Base-by-base conservation (phyloP, 2,329 filamentous ascomycete genomes). In the Cercospora nicotianae region DNA sequence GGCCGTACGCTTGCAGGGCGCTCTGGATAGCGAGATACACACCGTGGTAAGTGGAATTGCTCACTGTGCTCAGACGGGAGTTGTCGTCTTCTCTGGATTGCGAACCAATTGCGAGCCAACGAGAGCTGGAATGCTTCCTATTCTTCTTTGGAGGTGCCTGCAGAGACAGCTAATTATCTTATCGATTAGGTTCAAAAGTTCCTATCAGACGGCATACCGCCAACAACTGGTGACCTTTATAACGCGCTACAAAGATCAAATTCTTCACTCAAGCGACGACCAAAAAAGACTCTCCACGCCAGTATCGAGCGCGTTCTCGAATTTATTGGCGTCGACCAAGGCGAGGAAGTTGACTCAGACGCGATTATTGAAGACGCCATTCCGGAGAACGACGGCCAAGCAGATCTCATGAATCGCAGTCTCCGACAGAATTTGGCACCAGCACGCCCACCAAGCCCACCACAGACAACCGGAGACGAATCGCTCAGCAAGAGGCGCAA, bases 211-310 rank as follows among this genome's bases (percentile, higher is more conserved):
- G 77, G 77, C 9, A 64, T 75, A 3, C 12, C 70, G 6, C 62
- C 74, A 0, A 71, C 75, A 45, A 65, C 74, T 6, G 64, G 71
- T 9, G 65, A 63, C 2, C 86, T 96, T 1, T 97, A 95, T 77
- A 90, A 93, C 45, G 87, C 87, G 67, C 93, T 98, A 69, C 92
- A 93, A 73, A 82, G 84, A 61, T 97, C 93, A 13, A 97, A 97
- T 78, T 96, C 93, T 0, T 93, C 91, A 63, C 81, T 98, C 23
- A 92, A 91, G 70, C 85, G 95, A 23, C 89, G 91, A 72, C 93
- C 92, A 45, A 96, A 95, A 79, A 90, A 89, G 69, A 84, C 90
- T 0, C 81, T 98, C 1, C 92, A 97, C 78, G 91, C 95, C 70
- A 90, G 91, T 39, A 92, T 98, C 70, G 93, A 96, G 69, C 85